Evolutionary conservation across 108 stramenopile genomes (phyloP).

Genomic region (Stephanodiscus triporus): DNA sequence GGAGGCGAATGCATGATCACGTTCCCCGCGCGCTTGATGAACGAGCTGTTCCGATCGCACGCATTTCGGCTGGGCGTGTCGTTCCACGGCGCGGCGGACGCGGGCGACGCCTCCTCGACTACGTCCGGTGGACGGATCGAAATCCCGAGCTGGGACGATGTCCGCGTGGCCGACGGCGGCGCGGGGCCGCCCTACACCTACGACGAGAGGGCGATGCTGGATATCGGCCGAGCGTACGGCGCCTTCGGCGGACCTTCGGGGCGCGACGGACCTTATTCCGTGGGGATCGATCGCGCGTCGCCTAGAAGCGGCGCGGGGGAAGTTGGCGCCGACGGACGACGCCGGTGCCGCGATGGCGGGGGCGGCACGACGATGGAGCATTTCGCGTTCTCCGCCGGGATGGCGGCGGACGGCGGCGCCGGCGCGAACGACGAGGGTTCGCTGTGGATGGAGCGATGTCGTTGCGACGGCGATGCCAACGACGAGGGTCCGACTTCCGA

Average conservation of each 20-base stretch:
- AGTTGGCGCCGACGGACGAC: neutral
- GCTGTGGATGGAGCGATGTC: conserved; percentile 23
- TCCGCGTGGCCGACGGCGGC: conserved; percentile 44
- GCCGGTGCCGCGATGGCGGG: neutral
- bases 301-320: neutral
- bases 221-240: conserved; percentile 23
- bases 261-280: neutral
- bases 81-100: conserved; percentile 87
- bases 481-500: neutral
- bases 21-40: conserved; percentile 86
- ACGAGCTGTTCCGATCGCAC: conserved; percentile 92
- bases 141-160: conserved; percentile 93
- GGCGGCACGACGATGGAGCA: conserved; percentile 66
- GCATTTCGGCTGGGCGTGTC: conserved; percentile 93
- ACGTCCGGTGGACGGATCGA: conserved; percentile 72
- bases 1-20: conserved; percentile 83
- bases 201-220: conserved; percentile 65
- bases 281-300: neutral
- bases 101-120: neutral
- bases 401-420: neutral
- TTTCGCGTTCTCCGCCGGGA: conserved; percentile 64
- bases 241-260: conserved; percentile 12
- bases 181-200: conserved; percentile 83
- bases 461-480: neutral
- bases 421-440: conserved; percentile 3